Base-by-base conservation (phyloP, 2,329 filamentous ascomycete genomes). In the Aspergillus sp. region DNA sequence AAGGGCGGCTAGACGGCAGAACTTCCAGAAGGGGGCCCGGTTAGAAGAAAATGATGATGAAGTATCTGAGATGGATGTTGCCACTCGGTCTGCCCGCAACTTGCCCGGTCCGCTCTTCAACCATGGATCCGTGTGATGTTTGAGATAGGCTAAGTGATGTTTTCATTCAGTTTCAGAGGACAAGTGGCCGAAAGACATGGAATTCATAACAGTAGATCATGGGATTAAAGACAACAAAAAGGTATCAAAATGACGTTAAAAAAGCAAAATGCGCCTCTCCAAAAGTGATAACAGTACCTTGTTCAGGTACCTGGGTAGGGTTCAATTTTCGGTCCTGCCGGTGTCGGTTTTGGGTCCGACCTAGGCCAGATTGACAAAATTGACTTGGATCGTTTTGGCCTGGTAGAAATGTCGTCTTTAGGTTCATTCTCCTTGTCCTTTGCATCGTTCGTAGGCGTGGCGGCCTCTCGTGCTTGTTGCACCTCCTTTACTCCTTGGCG, bases 401-500 rank as follows among this genome's bases (percentile, higher is more conserved):
- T 67, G 2, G 60, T 59, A 8, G 64, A 48, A 8, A 60, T 52
- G 19, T 54, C 47, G 44, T 49, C 39, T 3, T 32, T 49, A 10
- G 11, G 25, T 10, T 59, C 57, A 17, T 58, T 57, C 3, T 53
- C 52, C 17, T 57, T 48, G 11, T 54, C 56, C 23, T 61, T 60
- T 25, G 41, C 21, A 25, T 13, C 30, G 15, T n/a, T 21, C 1
- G 52, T 23, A 42, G 39, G 15, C 4, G 64, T 62, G n/a, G 68
- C 62, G 27, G 67, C 66, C 41, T 71, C 68, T 27, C 74, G 71
- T 27, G 73, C 70, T 57, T 73, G 68, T 51, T 78, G 71, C 5
- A 72, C 76, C 58, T 75, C 76, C 61, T 72, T 70, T 19, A 80
- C 75, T 0, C 78, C 78, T 48, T 75, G 69, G 11, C 75, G 71